These are phyloP conservation scores for Abrus precatorius DNA, from an alignment of 306 rosid genomes.

Conservation along the genomic window DNA sequence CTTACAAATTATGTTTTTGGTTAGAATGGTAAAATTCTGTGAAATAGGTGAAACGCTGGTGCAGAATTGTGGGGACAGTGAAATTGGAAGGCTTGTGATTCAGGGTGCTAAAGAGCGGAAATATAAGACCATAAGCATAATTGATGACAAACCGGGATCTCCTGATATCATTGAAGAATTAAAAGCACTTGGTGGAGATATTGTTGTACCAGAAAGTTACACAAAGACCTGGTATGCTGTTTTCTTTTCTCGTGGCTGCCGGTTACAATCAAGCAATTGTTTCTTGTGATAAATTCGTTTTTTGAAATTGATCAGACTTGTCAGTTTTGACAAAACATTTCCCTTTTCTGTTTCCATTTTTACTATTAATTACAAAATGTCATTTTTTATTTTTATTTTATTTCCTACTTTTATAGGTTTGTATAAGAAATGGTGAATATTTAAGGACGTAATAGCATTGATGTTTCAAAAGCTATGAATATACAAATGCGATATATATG, in stretches of 20 bases:
- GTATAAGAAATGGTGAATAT: too few species aligned
- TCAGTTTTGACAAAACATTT: background rate
- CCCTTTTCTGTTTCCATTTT: background rate
- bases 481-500: too few species aligned
- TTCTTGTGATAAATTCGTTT: background rate
- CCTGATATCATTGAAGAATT: constrained; percentile 31
- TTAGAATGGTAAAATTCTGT: constrained; percentile 6
- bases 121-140: constrained; percentile 27
- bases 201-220: constrained; percentile 39
- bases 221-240: constrained; percentile 8
- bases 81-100: constrained; percentile 34
- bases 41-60: constrained; percentile 38
- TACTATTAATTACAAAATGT: background rate
- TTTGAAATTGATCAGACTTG: background rate
- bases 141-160: constrained; percentile 13
- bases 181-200: constrained; percentile 41
- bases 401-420: too few species aligned
- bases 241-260: background rate
- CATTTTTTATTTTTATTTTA: too few species aligned
- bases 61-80: constrained; percentile 25
- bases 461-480: too few species aligned
- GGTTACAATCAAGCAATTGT: background rate
- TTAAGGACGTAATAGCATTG: too few species aligned
- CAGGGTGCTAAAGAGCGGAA: constrained; percentile 24
- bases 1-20: background rate